Evolutionary conservation across 805 yeast species (phyloP).

Genomic region (Candida broadrunensis): DNA sequence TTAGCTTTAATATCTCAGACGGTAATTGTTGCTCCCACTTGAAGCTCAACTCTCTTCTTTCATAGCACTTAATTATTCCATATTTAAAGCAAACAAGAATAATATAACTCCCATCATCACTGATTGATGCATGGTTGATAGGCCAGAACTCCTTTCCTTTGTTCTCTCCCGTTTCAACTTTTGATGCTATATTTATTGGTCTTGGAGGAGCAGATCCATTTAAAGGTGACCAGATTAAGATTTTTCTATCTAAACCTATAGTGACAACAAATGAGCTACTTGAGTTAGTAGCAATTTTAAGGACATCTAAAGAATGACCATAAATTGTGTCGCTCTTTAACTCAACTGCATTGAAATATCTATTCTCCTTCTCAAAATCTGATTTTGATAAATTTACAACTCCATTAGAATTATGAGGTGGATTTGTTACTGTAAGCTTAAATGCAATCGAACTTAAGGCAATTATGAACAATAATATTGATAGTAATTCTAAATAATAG

Average conservation of each 20-base stretch:
- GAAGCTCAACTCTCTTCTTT: conserved; percentile 52
- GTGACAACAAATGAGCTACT: conserved; percentile 63
- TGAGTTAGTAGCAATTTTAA: conserved; percentile 55
- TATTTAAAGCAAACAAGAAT: conserved; percentile 50
- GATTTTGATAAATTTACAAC: conserved; percentile 4
- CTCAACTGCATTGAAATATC: conserved; percentile 28
- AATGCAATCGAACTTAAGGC: conserved; percentile 29
- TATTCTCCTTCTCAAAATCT: conserved; percentile 16
- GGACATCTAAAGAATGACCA: conserved; percentile 63
- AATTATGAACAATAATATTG: conserved; percentile 48
- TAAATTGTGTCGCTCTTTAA: conserved; percentile 13
- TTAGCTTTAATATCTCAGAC: conserved; percentile 20
- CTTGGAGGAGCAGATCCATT: conserved; percentile 6
- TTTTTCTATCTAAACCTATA: conserved; percentile 70
- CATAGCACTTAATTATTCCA: conserved; percentile 59
- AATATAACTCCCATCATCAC: conserved; percentile 57
- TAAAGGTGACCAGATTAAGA: conserved; percentile 73
- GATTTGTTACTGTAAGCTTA: neutral
- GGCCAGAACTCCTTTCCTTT: conserved; percentile 54
- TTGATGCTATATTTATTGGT: conserved; percentile 34
- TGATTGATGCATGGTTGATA: conserved; percentile 52
- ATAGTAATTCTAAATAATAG: conserved; percentile 54
- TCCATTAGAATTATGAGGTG: neutral
- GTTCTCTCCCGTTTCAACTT: conserved; percentile 2
- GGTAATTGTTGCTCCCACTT: conserved; percentile 51